These are phyloP conservation scores for Murraya paniculata DNA, from an alignment of 345 rosid genomes.

Conservation along the genomic window DNA sequence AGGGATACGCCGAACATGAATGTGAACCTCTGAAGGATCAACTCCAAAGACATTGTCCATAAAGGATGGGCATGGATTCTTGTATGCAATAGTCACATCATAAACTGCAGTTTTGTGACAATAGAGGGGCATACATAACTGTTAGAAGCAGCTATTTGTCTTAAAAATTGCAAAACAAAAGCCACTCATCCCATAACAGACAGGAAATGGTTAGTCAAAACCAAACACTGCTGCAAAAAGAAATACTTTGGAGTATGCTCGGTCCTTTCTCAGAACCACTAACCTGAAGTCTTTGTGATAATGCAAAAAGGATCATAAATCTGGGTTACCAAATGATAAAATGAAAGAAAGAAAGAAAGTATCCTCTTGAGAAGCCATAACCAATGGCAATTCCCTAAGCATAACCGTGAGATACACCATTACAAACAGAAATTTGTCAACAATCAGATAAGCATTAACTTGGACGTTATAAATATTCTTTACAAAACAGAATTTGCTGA, in stretches of 20 bases:
- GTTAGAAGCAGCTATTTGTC: not conserved
- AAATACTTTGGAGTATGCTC: not conserved
- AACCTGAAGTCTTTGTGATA: not conserved
- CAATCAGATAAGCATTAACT: not conserved
- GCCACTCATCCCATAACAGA: not conserved
- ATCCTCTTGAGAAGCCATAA: not conserved
- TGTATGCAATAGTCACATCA: constrained; percentile 74
- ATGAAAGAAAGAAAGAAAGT: not conserved
- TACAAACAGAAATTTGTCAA: not conserved
- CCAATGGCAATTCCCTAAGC: not conserved
- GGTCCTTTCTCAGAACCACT: not conserved
- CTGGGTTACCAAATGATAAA: not conserved
- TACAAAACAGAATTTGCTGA: not conserved
- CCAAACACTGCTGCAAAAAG: not conserved
- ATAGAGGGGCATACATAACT: not conserved
- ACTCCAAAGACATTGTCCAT: constrained; percentile 80
- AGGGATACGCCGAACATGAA: constrained; percentile 58
- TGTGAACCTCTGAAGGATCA: constrained; percentile 82
- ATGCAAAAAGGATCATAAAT: not conserved
- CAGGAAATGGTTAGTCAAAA: not conserved
- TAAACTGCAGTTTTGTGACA: constrained; percentile 54
- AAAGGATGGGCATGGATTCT: constrained; percentile 63
- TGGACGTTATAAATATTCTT: not conserved
- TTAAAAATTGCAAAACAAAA: not conserved
- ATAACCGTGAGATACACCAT: not conserved